Evolutionary conservation across 371 early-diverging fungal species (phyloP).

Genomic region (Capillidium heterosporum): DNA sequence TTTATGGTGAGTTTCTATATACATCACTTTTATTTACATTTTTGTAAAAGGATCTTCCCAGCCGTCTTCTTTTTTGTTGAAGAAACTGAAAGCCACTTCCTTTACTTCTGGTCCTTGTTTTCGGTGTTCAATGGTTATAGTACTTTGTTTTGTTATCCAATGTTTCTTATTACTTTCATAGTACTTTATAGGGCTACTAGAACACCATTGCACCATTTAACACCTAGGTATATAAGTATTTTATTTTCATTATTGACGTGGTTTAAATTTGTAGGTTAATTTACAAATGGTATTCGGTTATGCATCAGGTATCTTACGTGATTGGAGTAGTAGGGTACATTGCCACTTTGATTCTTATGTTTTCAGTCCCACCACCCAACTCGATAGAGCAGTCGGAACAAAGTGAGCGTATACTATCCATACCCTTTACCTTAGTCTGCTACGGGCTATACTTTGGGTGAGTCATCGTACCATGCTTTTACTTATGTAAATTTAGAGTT

Average conservation of each 20-base stretch:
- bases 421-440: constrained; percentile 19
- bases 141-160: constrained; percentile 8
- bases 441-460: constrained; percentile 61
- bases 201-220: constrained; percentile 43
- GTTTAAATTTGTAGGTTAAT: constrained; percentile 23
- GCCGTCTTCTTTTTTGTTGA: constrained; percentile 7
- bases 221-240: constrained; percentile 21
- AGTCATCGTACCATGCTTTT: not conserved
- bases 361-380: constrained; percentile 22
- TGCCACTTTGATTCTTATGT: constrained; percentile 31
- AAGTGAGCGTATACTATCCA: constrained; percentile 18
- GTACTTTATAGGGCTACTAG: constrained; percentile 14
- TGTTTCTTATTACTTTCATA: constrained; percentile 4
- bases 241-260: not conserved
- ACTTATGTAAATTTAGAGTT: constrained; percentile 17
- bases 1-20: constrained; percentile 33
- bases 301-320: constrained; percentile 40
- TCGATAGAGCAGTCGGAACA: constrained; percentile 20
- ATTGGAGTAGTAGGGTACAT: constrained; percentile 36
- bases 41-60: constrained; percentile 7
- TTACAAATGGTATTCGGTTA: constrained; percentile 45
- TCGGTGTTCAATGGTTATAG: constrained; percentile 20
- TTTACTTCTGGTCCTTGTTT: constrained; percentile 20
- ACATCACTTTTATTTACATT: not conserved
- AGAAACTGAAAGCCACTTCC: constrained; percentile 13